Conservation (phyloP, 208 protist species). For the Vickermania ingenoplastis region DNA sequence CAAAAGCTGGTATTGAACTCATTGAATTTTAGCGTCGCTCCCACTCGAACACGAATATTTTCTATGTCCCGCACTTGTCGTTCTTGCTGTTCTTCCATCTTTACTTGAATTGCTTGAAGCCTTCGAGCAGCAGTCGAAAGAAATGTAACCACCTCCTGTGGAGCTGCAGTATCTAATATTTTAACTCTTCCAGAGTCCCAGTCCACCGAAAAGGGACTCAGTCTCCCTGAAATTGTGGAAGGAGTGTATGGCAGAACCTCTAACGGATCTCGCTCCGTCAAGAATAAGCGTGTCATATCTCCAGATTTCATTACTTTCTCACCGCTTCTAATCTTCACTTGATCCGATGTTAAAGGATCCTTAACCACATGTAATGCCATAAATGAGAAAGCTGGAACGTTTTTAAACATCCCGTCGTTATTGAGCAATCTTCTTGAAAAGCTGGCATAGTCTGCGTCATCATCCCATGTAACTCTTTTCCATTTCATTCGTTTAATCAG, state of each 20-base stretch:
- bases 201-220: slow-evolving; percentile 71
- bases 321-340: slow-evolving; percentile 32
- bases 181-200: slow-evolving; percentile 80
- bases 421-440: slow-evolving; percentile 83
- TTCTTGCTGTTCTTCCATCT: slow-evolving; percentile 81
- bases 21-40: slow-evolving; percentile 71
- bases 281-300: slow-evolving; percentile 63
- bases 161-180: slow-evolving; percentile 79
- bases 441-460: slow-evolving; percentile 72
- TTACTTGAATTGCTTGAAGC: slow-evolving; percentile 81
- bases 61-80: slow-evolving; percentile 51
- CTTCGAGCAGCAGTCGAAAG: slow-evolving; percentile 68
- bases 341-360: slow-evolving; percentile 35
- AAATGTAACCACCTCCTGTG: slow-evolving; percentile 85
- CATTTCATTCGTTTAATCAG: slow-evolving; percentile 88
- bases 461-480: slow-evolving; percentile 89
- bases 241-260: slow-evolving; percentile 37
- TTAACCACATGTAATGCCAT: slow-evolving; percentile 80
- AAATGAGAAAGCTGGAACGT: slow-evolving; percentile 79
- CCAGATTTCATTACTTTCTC: slow-evolving; percentile 42
- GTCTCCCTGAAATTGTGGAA: slow-evolving; percentile 8
- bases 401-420: slow-evolving; percentile 79
- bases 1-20: slow-evolving; percentile 69
- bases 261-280: slow-evolving; percentile 62
- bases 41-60: slow-evolving; percentile 62